phyloP scores from a whole-genome alignment of 257 asterid species.

The Solanum tarapatanum region DNA sequence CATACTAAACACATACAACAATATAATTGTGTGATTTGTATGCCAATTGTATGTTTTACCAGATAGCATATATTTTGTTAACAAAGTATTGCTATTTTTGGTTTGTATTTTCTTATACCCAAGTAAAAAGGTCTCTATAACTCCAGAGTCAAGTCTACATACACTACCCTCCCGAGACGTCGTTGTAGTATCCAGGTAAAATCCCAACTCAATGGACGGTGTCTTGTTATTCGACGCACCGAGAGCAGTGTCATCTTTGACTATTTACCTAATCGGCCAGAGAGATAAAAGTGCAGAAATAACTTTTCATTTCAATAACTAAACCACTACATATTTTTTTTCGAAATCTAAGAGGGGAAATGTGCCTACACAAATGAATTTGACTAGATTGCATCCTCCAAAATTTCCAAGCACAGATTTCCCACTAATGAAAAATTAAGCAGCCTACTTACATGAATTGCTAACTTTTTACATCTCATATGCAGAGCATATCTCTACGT shows the following conservation, averaged over 20 bases:
- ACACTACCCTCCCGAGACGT: background rate
- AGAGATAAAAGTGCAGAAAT: background rate
- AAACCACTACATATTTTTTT: background rate
- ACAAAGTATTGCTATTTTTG: background rate
- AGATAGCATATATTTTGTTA: background rate
- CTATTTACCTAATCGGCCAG: background rate
- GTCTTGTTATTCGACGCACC: background rate
- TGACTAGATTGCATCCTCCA: background rate
- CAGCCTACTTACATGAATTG: conserved; percentile 1
- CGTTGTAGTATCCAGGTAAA: background rate
- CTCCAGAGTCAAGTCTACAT: background rate
- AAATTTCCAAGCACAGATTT: conserved; percentile 14
- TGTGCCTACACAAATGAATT: conserved; percentile 13
- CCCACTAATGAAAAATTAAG: conserved; percentile 5
- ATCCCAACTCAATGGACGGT: background rate
- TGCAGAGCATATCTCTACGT: background rate
- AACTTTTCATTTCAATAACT: background rate
- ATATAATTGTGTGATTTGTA: background rate
- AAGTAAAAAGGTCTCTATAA: background rate
- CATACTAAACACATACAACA: background rate
- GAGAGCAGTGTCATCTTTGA: background rate
- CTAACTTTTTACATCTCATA: background rate
- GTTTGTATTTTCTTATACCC: background rate
- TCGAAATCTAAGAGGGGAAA: background rate
- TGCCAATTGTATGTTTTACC: background rate